Conservation (phyloP, 345 rosid genomes). For the Gossypium ekmanianum region DNA sequence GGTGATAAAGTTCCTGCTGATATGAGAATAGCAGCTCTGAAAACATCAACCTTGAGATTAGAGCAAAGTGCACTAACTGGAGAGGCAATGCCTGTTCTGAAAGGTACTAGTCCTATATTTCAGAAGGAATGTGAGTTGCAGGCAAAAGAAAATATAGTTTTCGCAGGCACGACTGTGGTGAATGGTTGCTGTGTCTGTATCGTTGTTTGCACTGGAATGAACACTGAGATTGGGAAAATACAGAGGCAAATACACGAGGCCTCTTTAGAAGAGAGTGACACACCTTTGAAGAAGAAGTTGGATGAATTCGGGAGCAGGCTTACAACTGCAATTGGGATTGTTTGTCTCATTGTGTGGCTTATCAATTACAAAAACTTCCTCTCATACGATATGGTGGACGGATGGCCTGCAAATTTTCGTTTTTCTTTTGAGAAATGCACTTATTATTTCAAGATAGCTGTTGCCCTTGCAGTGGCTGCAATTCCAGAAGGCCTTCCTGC, state of each 20-base stretch:
- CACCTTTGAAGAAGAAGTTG: constrained; percentile 85
- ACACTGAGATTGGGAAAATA: constrained; percentile 85
- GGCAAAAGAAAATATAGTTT: constrained; percentile 86
- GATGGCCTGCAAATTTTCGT: constrained; percentile 61
- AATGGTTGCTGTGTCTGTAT: constrained; percentile 75
- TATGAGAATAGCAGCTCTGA: constrained; percentile 65
- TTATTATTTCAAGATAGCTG: constrained; percentile 90
- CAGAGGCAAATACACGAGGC: constrained; percentile 91
- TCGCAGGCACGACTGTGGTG: constrained; percentile 79
- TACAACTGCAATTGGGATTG: constrained; percentile 68
- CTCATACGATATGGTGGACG: constrained; percentile 67
- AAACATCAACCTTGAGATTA: constrained; percentile 71
- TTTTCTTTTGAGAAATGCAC: constrained; percentile 91
- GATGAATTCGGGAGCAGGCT: constrained; percentile 82
- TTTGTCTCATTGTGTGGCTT: constrained; percentile 76
- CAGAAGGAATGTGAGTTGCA: constrained; percentile 71
- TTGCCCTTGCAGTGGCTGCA: constrained; percentile 92
- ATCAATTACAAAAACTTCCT: constrained; percentile 81
- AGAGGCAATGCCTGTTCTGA: constrained; percentile 89
- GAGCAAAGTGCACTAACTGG: constrained; percentile 95
- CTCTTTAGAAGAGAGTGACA: constrained; percentile 71
- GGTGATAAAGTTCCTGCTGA: constrained; percentile 95
- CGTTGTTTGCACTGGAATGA: constrained; percentile 73
- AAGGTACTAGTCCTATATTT: constrained; percentile 48
- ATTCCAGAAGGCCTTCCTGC: constrained; percentile 98